A percentile compares a stretch with the other conserved stretches of the same genome.
Conservation (phyloP, 1,139 yeast genomes). For the Petasospora fabianii region DNA sequence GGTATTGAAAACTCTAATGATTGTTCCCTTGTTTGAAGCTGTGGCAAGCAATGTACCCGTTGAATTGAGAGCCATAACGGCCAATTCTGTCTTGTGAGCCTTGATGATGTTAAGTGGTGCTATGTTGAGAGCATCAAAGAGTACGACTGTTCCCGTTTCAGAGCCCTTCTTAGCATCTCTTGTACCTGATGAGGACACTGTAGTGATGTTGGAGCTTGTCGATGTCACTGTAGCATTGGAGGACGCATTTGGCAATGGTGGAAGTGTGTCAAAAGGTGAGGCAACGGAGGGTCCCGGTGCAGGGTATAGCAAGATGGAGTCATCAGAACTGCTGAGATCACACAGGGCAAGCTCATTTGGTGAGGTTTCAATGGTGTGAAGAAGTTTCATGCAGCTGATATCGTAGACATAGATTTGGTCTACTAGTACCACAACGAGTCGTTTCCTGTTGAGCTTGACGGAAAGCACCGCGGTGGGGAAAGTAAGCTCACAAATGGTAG, state of each 20-base stretch:
- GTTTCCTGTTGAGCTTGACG: constrained; percentile 60
- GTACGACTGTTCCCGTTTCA: constrained; percentile 25
- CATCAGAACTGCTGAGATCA: constrained; percentile 48
- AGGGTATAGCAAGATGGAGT: constrained; percentile 43
- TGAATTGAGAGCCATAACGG: constrained; percentile 44
- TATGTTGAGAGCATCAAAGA: constrained; percentile 59
- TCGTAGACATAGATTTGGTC: constrained; percentile 72
- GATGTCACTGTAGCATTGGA: too few relatives aligned
- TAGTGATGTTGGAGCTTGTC: too few relatives aligned
- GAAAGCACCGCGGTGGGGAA: constrained; percentile 61
- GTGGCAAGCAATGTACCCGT: constrained; percentile 59
- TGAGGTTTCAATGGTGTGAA: constrained; percentile 58
- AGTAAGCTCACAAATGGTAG: constrained; percentile 66
- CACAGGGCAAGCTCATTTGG: constrained; percentile 39
- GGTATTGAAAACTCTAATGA: constrained; percentile 51
- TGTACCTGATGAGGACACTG: too few relatives aligned
- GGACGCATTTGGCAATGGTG: too few relatives aligned
- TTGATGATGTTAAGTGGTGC: constrained; percentile 54
- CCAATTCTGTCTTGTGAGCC: constrained; percentile 54
- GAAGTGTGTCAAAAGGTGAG: constrained; percentile 12
- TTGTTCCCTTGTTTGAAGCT: constrained; percentile 70
- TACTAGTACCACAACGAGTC: constrained; percentile 58
- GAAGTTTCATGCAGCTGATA: constrained; percentile 63
- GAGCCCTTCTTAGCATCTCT: constrained; percentile 1
- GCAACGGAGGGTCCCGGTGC: constrained; percentile 30